Evolutionary conservation across 2,329 filamentous ascomycete genomes (phyloP).

Genomic region (Septoria linicola): DNA sequence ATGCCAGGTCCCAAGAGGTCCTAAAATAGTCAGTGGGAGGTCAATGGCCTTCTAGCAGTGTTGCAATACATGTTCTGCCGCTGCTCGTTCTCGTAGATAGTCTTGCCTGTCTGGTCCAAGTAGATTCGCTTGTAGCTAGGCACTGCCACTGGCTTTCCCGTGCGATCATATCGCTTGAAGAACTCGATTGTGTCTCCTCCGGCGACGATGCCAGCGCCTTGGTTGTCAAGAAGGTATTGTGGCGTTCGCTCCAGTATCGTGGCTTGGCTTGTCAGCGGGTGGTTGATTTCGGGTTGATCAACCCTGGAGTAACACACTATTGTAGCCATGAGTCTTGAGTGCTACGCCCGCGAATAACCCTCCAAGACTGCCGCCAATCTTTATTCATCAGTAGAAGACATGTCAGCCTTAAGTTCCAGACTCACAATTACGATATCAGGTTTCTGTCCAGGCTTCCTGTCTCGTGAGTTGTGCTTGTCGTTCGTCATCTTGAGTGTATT

Average conservation of each 20-base stretch:
- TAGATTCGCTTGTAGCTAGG: slow-evolving; percentile 31
- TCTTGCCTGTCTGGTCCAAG: slow-evolving; percentile 30
- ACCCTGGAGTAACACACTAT: slow-evolving; percentile 18
- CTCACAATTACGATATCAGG: slow-evolving; percentile 30
- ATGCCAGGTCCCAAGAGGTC: slow-evolving; percentile 49
- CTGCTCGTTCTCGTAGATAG: slow-evolving; percentile 35
- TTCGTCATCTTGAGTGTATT: background rate
- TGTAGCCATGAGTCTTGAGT: slow-evolving; percentile 32
- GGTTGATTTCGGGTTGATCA: background rate
- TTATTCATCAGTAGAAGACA: background rate
- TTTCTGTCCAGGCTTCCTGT: slow-evolving; percentile 12
- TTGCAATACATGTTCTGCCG: slow-evolving; percentile 42
- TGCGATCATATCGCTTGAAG: slow-evolving; percentile 46
- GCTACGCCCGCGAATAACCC: slow-evolving; percentile 34
- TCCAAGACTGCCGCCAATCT: slow-evolving; percentile 35
- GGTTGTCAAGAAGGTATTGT: slow-evolving; percentile 45
- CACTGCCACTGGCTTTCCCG: slow-evolving; percentile 36
- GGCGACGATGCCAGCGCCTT: slow-evolving; percentile 50
- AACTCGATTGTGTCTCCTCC: slow-evolving; percentile 47
- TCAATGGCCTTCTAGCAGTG: no score
- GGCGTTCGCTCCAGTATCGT: slow-evolving; percentile 44
- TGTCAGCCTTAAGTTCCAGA: background rate
- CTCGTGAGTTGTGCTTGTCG: background rate
- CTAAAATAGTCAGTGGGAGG: no score
- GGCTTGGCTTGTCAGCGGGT: slow-evolving; percentile 2